Evolutionary conservation across 2,329 filamentous ascomycete genomes (phyloP), one percentile per base, ranked within the genome.

Genomic region (Beauveria sp.): DNA sequence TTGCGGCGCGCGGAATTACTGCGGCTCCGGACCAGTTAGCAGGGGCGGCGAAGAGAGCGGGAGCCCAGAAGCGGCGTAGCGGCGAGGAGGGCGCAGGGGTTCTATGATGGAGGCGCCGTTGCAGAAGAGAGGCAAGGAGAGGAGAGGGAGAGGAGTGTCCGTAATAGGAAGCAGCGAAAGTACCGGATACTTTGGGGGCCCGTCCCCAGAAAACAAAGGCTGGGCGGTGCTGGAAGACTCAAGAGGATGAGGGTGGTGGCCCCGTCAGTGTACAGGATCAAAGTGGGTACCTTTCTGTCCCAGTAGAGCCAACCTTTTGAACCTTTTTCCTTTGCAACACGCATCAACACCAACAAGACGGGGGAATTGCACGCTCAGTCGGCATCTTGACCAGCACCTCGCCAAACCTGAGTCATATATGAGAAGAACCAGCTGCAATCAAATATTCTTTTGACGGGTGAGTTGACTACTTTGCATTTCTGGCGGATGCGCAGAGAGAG

Each of bases 1-100:
- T 43, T 24, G 53, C 53, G 59, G 59, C 26, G 28, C n/a, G 54
- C 59, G 59, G 59, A 61, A 51, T 61, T 56, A 50, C 59, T 54
- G 44, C 43, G 30, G 6, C 46, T 61, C 59, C 59, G 59, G 52
- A n/a, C 59, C 53, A 61, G 54, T 53, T 22, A 51, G 16, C 0
- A 20, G 5, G 20, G 18, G 24, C 51, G 37, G 30, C 41, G 34
- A 24, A 30, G 22, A 30, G 12, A 12, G n/a, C 24, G 44, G 20
- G 16, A 37, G 20, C 24, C 20, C 41, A 10, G 18, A 61, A 61
- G 30, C 7, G 16, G 59, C 34, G 41, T 61, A 61, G 59, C 57
- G 57, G n/a, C 8, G 24, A 20, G 16, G 26, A 5, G 59, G 20
- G 24, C 12, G 6, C n/a, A 46, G 50, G 26, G 16, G 26, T n/a